These are phyloP conservation scores for Blastocrithidia nonstop DNA, from an alignment of 208 protist genomes.

Conservation along the genomic window DNA sequence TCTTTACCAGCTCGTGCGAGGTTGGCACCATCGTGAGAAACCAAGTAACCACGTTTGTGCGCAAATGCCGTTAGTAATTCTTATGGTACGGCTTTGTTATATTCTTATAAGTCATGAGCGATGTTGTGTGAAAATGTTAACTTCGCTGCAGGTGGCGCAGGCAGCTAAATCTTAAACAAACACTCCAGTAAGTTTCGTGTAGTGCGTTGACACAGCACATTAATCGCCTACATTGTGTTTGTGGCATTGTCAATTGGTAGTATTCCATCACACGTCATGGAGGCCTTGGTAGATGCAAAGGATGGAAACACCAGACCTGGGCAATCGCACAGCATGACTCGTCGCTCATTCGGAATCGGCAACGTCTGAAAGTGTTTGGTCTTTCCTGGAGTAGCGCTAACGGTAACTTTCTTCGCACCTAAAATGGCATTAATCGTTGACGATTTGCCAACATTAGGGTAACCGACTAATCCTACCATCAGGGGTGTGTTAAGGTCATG, in stretches of 20 bases:
- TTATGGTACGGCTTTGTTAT: conserved; percentile 29
- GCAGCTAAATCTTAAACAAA: conserved; percentile 48
- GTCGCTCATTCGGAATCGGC: conserved; percentile 76
- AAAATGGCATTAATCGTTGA: conserved; percentile 95
- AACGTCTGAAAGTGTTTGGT: conserved; percentile 99
- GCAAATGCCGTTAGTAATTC: conserved; percentile 68
- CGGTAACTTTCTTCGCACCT: conserved; percentile 89
- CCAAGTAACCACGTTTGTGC: conserved; percentile 88
- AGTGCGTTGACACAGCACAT: conserved; percentile 45
- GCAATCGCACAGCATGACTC: conserved; percentile 93
- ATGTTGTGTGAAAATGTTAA: too few relatives aligned
- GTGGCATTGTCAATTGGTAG: conserved; percentile 86
- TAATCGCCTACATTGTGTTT: conserved; percentile 40
- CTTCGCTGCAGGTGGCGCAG: conserved; percentile 31
- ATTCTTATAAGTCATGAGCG: conserved; percentile 63
- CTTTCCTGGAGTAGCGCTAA: conserved; percentile 94
- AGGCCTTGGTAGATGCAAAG: conserved; percentile 79
- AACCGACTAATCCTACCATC: conserved; percentile 93
- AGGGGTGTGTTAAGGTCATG: conserved; percentile 29
- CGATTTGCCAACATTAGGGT: conserved; percentile 98
- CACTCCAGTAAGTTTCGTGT: conserved; percentile 20
- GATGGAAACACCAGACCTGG: conserved; percentile 95
- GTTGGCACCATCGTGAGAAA: conserved; percentile 89
- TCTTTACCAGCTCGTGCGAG: conserved; percentile 79
- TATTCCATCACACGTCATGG: conserved; percentile 95